Base-by-base conservation (phyloP, 1,284 basidiomycete species). In the Ceraceosorus bombacis region DNA sequence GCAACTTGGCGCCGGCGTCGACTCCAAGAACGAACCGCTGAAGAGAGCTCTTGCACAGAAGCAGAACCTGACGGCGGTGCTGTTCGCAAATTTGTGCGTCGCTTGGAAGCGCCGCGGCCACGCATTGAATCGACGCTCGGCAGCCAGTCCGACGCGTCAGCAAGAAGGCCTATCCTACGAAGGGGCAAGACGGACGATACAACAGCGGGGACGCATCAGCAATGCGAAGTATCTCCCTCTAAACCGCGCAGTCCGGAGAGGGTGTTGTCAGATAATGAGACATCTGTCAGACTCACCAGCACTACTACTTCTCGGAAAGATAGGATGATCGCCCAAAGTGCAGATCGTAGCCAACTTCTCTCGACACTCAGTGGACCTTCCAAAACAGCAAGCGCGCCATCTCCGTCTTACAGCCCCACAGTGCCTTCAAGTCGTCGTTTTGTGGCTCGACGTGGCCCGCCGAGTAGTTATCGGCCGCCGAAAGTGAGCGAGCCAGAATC, bases 101-200 rank as follows among this genome's bases (percentile, higher is more conserved):
- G 70, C 15, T 70, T 68, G 37, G 70, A 68, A 41, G 64, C 58
- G 39, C 63, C 27, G 27, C 27, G 27, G 1, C 27, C 27, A 27
- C 27, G 27, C 3, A 27, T 27, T 27, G 27, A 27, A 27, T 27
- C 27, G 27, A 27, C 27, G 27, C 27, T 27, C 27, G 27, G 27
- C 27, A 27, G 27, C 27, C 27, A 27, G 27, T 27, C 27, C 27
- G 27, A 27, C 27, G 27, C 27, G 27, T 27, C 27, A 27, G 27
- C 27, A 27, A 27, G 68, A 4, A 57, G 68, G 5, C 68, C 68
- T 1, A 62, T 84, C 88, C 49, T 90, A 88, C 9, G 90, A 89
- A 76, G 85, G 83, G 8, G 89, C 88, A 68, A 65, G 58, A 66
- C 71, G 10, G 72, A 71, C 53, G 72, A 71, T 40, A 55, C 54